Conservation (phyloP, 768 basidiomycete genomes). For the Serpula lacrymans region DNA sequence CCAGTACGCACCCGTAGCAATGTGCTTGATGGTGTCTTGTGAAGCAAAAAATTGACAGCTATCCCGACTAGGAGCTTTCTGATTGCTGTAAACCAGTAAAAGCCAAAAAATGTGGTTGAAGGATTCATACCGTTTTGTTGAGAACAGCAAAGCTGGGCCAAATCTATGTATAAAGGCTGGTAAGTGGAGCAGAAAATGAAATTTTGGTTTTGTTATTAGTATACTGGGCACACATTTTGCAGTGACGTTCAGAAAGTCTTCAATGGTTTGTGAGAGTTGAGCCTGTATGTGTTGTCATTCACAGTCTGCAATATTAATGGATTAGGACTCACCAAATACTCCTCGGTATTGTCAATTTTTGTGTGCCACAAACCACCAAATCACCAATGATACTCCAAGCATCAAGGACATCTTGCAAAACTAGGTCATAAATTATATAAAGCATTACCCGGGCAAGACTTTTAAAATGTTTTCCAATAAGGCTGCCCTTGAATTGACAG, state of each 20-base stretch:
- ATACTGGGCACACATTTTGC: constrained; percentile 22
- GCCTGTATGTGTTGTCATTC: too few species aligned
- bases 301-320: too few species aligned
- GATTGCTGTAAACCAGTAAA: constrained; percentile 23
- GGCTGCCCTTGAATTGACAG: constrained; percentile 21
- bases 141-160: constrained; percentile 25
- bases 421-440: constrained; percentile 28
- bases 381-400: constrained; percentile 31
- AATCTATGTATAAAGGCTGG: constrained; percentile 21
- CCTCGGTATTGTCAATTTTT: constrained; percentile 31
- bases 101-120: constrained; percentile 25
- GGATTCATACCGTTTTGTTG: constrained; percentile 26
- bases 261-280: constrained; percentile 13
- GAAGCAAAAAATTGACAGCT: constrained; percentile 9
- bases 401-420: constrained; percentile 15
- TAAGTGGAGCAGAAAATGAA: constrained; percentile 29
- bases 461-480: constrained; percentile 33
- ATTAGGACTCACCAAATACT: constrained; percentile 29
- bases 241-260: constrained; percentile 17
- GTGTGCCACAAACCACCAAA: constrained; percentile 39
- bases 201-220: constrained; percentile 25
- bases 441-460: constrained; percentile 27
- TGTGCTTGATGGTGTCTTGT: constrained; percentile 13
- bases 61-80: constrained; percentile 27
- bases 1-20: constrained; percentile 13